Evolutionary conservation across 441 rosid genomes (phyloP), one percentile per base, ranked within the genome.

Genomic region (Populus trichocarpa): DNA sequence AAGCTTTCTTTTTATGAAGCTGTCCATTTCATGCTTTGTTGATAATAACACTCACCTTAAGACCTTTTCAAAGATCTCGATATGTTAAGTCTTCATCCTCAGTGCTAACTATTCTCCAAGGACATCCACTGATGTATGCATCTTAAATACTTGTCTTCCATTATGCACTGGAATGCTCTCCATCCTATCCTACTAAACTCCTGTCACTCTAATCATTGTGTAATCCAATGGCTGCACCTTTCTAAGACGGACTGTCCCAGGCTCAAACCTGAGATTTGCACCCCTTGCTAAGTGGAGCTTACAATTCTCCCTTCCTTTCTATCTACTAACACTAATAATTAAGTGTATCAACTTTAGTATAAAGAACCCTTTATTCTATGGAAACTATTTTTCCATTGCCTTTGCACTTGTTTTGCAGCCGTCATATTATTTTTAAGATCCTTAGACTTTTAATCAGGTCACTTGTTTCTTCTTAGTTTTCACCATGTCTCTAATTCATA

Each of bases 11-110:
- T 83, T 76, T 77, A 36, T 71, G 65, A 30, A 75, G 53, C 75
- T 71, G 59, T 80, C 18, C 53, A 70, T 75, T 67, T 57, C 61
- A 64, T 73, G 75, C 65, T 79, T 72, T 59, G 69, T 46, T 64
- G 75, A 76, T 70, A 72, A 74, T 71, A 74, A 50, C 67, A 69
- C 73, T 26, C 68, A 79, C 72, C 59, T 67, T 22, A 8, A 36
- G 61, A 69, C 67, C 71, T 77, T 78, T 78, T 69, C 23, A 64
- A 77, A 79, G 71, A 36, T 72, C 61, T 78, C 72, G 76, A 78
- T 72, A 65, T 61, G 20, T 69, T 26, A 50, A 69, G 40, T 57
- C 70, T 79, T 74, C 33, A 35, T 78, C 75, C 22, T 66, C 63
- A 32, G 23, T 42, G 50, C 75, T 63, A 53, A 75, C 46, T 12